Conservation (phyloP, 305 asterid genomes). For the Fraxinus greggii region DNA sequence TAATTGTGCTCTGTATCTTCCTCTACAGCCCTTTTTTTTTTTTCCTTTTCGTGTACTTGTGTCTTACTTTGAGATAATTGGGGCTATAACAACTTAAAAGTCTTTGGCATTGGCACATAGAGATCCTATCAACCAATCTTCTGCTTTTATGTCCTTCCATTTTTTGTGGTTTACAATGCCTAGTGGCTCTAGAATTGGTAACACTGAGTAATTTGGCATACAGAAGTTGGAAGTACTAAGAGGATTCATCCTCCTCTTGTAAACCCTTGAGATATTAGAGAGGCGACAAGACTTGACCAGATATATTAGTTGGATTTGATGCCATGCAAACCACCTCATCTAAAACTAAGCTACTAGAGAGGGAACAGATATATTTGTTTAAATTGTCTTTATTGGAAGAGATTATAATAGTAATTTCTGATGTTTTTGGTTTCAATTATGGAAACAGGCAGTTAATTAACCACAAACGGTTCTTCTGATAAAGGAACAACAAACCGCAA, state of each 20-base stretch:
- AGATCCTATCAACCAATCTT: neutral
- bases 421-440: neutral
- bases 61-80: neutral
- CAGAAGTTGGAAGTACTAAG: neutral
- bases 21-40: neutral
- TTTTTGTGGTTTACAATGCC: neutral
- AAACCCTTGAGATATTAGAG: neutral
- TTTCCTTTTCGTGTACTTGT: conserved; percentile 5
- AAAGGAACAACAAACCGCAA: neutral
- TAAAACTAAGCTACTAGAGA: neutral
- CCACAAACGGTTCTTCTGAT: neutral
- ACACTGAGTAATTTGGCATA: conserved; percentile 18
- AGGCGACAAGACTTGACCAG: neutral
- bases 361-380: neutral
- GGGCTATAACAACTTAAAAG: neutral
- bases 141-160: neutral
- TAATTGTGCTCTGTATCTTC: neutral
- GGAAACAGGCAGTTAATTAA: neutral
- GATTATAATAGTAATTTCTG: too few species aligned
- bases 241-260: neutral
- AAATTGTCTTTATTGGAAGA: neutral
- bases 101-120: neutral
- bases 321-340: neutral
- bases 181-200: conserved; percentile 24
- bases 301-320: neutral